A percentile compares a stretch with the other conserved stretches of the same genome.
These are phyloP conservation scores for Ottelia alismoides DNA, from an alignment of 106 monocot genomes.

Conservation along the genomic window DNA sequence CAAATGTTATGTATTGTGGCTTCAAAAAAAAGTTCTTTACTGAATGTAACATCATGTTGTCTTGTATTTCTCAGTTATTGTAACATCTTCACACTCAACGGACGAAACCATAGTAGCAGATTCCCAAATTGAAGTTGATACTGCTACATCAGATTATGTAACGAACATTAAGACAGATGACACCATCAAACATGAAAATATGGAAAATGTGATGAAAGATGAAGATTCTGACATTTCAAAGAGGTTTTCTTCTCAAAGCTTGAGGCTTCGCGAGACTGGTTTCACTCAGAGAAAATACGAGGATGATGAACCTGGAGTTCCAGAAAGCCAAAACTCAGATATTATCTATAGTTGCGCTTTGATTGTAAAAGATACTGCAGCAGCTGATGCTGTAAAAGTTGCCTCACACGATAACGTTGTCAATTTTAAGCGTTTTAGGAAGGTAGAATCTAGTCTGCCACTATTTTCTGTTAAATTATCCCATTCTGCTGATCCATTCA, in stretches of 20 bases:
- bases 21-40: too few relatives aligned
- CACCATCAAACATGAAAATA: constrained; percentile 10
- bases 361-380: constrained; percentile 33
- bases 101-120: constrained; percentile 94
- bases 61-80: constrained; percentile 6
- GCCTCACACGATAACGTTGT: constrained; percentile 8
- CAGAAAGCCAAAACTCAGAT: constrained; percentile 55
- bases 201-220: constrained; percentile 1
- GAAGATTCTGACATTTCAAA: background rate
- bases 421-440: constrained; percentile 87
- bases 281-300: constrained; percentile 31
- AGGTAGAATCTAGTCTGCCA: too few relatives aligned
- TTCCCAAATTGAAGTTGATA: constrained; percentile 81
- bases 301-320: constrained; percentile 24
- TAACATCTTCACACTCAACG: constrained; percentile 72
- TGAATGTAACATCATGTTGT: background rate
- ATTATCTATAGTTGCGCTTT: constrained; percentile 64
- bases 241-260: background rate
- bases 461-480: too few relatives aligned
- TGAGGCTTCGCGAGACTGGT: constrained; percentile 4
- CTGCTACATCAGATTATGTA: constrained; percentile 37
- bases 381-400: constrained; percentile 8
- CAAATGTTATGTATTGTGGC: too few relatives aligned
- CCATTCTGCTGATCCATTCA: background rate
- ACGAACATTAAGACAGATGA: too few relatives aligned